Percentiles rank a stretch among this genome's conserved stretches.
These are phyloP conservation scores for Colletotrichum sp. DNA, from an alignment of 2,329 filamentous ascomycete species.

Conservation along the genomic window DNA sequence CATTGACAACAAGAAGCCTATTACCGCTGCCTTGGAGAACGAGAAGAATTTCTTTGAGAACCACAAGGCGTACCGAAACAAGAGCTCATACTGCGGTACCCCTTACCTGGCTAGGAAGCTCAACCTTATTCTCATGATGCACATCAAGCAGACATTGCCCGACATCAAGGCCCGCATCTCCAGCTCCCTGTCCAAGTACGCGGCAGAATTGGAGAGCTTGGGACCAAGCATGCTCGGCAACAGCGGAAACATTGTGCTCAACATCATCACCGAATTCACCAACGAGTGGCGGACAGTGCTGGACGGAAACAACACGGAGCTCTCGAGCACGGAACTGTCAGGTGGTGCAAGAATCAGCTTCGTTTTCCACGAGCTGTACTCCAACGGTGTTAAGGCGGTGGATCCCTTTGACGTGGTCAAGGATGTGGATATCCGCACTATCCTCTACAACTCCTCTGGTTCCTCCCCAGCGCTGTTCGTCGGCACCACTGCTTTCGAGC, in stretches of 20 bases:
- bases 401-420: conserved; percentile 98
- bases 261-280: conserved; percentile 98
- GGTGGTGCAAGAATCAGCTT: conserved; percentile 98
- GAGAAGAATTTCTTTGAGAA: conserved; percentile 98
- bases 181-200: conserved; percentile 93
- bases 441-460: conserved; percentile 98
- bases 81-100: conserved; percentile 97
- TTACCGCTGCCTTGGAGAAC: conserved; percentile 86
- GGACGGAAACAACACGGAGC: conserved; percentile 94
- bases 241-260: conserved; percentile 93
- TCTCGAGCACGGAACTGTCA: conserved; percentile 92
- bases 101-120: conserved; percentile 96
- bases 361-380: conserved; percentile 98
- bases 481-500: conserved; percentile 95
- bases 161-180: conserved; percentile 98
- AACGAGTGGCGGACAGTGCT: conserved; percentile 97
- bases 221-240: conserved; percentile 96
- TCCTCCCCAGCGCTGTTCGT: conserved; percentile 96
- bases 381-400: conserved; percentile 95
- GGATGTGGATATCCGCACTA: conserved; percentile 95
- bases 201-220: conserved; percentile 77
- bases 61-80: conserved; percentile 98
- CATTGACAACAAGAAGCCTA: conserved; percentile 97
- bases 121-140: conserved; percentile 99
- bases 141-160: conserved; percentile 98